Percentiles rank a stretch among this genome's conserved stretches.
phyloP scores from a whole-genome alignment of 108 stramenopile species.

The Hondaea fermentalgiana region DNA sequence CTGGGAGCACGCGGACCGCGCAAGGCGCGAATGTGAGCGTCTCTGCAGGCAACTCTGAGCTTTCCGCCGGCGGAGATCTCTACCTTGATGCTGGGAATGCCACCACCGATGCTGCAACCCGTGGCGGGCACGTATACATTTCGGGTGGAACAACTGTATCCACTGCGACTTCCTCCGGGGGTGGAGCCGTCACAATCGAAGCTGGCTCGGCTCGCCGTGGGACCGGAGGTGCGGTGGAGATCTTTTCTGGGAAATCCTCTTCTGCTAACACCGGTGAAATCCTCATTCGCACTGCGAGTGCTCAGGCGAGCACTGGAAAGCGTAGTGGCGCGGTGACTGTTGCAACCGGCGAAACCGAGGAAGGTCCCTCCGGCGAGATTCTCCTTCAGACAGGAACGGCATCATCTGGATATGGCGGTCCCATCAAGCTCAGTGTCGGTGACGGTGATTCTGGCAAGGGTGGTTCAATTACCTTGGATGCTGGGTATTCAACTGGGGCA shows the following conservation, averaged over 20 bases:
- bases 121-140: constrained; percentile 47
- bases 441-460: constrained; percentile 33
- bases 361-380: constrained; percentile 27
- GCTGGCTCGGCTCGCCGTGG: background rate
- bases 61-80: background rate
- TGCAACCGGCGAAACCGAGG: constrained; percentile 25
- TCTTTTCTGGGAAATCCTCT: constrained; percentile 24
- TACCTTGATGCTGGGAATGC: background rate
- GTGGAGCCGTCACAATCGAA: background rate
- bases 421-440: constrained; percentile 31
- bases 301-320: constrained; percentile 20
- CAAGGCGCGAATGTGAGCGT: constrained; percentile 31
- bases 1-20: background rate
- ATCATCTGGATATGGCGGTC: constrained; percentile 24
- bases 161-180: background rate
- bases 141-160: constrained; percentile 27
- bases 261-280: constrained; percentile 28
- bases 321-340: constrained; percentile 29
- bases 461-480: constrained; percentile 6
- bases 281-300: constrained; percentile 27
- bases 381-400: constrained; percentile 29
- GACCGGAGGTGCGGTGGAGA: constrained; percentile 22
- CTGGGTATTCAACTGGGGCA: background rate
- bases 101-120: constrained; percentile 23
- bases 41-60: constrained; percentile 3